Base-by-base conservation (phyloP, 768 basidiomycete species). In the Pleurotus sapidus region DNA sequence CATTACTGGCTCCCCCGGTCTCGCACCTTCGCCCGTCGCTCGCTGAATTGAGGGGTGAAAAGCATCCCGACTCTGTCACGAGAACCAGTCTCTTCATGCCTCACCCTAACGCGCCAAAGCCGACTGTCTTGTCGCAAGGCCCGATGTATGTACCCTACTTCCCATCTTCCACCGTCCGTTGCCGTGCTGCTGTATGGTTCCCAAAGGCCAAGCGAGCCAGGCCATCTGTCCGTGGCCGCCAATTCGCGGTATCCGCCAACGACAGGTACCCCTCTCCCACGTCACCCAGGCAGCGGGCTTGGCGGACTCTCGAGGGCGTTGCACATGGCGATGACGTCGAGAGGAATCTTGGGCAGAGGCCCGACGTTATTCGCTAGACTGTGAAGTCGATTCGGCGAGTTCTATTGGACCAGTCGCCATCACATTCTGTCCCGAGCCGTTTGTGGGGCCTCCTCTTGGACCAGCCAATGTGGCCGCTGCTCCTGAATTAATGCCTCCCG, bases 351-450 rank as follows among this genome's bases (percentile, higher is more conserved):
- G 4, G 3, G 48, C 4, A 68, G 71, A 6, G 76, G 77, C 8
- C 76, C 78, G 23, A 90, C 89, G 12, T 78, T 91, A 5, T 89
- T 87, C 59, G 89, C 80, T 0, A 70, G 77, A 18, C 25, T 83
- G 77, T 20, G 76, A 80, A 20, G 63, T 63, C 14, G 88, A 90
- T 56, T 63, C 91, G 40, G 63, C 61, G 18, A 64, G 55, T 25
- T 72, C 87, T 14, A 65, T 70, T 25, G 81, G 82, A 0, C 88
- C 89, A 1, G 84, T 91, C 0, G 83, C 82, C 0, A 84, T 91
- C 46, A 60, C 74, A 8, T 91, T 86, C 65, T 78, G 78, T 40
- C 57, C 82, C 5, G 84, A 87, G 37, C 85, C 84, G 0, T 74
- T 73, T 9, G 55, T 62, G 4, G 47, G 56, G 37, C 42, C 60